Evolutionary conservation across 768 basidiomycete genomes (phyloP).

Genomic region (Trametes maxima): DNA sequence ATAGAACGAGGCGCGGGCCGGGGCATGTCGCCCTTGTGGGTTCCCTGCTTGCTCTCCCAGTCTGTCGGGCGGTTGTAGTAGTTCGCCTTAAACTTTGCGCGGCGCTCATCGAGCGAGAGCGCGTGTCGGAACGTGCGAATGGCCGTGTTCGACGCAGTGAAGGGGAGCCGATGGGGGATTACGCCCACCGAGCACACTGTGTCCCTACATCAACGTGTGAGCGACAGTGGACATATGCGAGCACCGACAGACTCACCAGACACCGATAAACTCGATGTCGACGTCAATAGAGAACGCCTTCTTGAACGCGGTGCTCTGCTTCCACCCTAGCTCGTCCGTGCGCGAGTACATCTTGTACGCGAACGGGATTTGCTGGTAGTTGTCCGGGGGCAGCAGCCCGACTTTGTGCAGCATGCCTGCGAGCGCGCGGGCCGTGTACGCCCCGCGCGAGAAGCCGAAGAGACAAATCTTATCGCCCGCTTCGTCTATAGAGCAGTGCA

Average conservation of each 20-base stretch:
- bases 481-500: constrained; percentile 44
- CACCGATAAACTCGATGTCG: constrained; percentile 71
- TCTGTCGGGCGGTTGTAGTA: constrained; percentile 33
- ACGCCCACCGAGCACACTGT: constrained; percentile 71
- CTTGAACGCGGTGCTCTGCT: constrained; percentile 68
- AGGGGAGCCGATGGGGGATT: constrained; percentile 63
- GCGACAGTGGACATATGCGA: not conserved
- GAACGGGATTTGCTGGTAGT: constrained; percentile 77
- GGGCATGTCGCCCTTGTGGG: constrained; percentile 55
- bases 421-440: constrained; percentile 68
- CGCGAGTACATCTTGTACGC: constrained; percentile 74
- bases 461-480: constrained; percentile 78
- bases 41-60: constrained; percentile 46
- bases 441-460: constrained; percentile 81
- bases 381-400: constrained; percentile 68
- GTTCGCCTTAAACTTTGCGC: constrained; percentile 54
- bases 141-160: constrained; percentile 60
- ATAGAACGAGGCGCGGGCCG: constrained; percentile 2
- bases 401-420: constrained; percentile 80
- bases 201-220: constrained; percentile 50
- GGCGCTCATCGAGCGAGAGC: constrained; percentile 69
- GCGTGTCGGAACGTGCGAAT: constrained; percentile 74
- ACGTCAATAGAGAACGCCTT: constrained; percentile 74
- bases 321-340: constrained; percentile 61
- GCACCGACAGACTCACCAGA: constrained; percentile 50